Conservation (phyloP, 2,329 filamentous ascomycete species). For the Clarireedia hainanense region DNA sequence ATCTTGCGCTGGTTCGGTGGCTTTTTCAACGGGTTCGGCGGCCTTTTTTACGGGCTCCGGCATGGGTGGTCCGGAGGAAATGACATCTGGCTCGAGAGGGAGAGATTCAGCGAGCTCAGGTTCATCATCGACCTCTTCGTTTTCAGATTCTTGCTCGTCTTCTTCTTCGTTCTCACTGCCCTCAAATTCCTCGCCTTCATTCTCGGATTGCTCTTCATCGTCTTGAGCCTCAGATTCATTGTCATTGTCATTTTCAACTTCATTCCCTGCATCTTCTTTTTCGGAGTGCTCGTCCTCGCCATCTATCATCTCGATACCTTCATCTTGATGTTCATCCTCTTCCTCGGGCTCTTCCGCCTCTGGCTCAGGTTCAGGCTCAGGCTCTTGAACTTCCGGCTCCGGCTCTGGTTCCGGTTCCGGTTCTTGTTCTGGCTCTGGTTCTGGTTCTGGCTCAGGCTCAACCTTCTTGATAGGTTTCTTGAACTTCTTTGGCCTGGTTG, state of each 20-base stretch:
- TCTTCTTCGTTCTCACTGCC: neutral
- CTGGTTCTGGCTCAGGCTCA: conserved; percentile 29
- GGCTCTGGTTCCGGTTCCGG: conserved; percentile 33
- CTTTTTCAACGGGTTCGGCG: neutral
- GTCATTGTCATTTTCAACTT: neutral
- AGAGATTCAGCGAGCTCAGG: neutral
- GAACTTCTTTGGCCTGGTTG: neutral
- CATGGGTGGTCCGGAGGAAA: conserved; percentile 6
- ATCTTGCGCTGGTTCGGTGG: neutral
- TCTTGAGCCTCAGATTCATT: neutral
- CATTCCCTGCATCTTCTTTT: neutral
- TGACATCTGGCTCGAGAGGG: conserved; percentile 3
- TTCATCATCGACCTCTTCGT: neutral
- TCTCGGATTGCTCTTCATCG: neutral
- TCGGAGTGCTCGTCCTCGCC: neutral
- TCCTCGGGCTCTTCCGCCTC: neutral
- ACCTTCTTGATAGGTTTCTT: conserved; percentile 37
- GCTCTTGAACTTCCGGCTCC: conserved; percentile 45
- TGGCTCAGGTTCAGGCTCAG: conserved; percentile 31
- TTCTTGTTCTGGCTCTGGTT: conserved; percentile 24
- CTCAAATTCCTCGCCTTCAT: neutral
- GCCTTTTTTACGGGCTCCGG: neutral
- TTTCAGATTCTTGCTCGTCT: neutral
- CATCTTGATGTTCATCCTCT: conserved; percentile 6
- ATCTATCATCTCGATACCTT: conserved; percentile 5